Evolutionary conservation across 225 moss, liverwort and hornwort species (phyloP).

Genomic region (Neckera pumila): DNA sequence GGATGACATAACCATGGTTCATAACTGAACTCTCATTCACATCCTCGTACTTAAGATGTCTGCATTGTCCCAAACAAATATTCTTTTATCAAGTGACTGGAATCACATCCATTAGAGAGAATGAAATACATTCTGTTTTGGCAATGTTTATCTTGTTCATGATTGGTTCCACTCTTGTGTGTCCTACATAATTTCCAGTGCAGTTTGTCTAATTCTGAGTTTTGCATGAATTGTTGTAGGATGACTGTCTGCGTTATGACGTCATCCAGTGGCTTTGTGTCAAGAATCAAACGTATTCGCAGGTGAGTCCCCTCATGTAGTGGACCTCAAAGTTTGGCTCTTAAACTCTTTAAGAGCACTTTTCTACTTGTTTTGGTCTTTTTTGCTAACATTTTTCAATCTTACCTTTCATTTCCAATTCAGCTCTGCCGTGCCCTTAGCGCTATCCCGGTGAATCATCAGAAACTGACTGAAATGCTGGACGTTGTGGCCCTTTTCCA

Average conservation of each 20-base stretch:
- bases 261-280: conserved; percentile 98
- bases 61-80: background rate
- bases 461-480: conserved; percentile 52
- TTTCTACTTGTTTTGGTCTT: background rate
- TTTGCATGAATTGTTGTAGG: conserved; percentile 24
- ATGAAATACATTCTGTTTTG: background rate
- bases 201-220: background rate
- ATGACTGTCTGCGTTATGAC: conserved; percentile 79
- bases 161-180: background rate
- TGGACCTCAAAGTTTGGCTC: background rate
- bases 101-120: background rate
- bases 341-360: background rate
- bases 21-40: background rate
- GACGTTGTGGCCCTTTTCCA: conserved; percentile 80
- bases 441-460: conserved; percentile 61
- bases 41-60: background rate
- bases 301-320: conserved; percentile 34
- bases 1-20: background rate
- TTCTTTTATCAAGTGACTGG: background rate
- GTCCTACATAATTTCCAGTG: background rate
- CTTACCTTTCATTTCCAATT: background rate
- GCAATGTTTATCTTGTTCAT: background rate
- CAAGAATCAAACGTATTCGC: conserved; percentile 79
- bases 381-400: background rate
- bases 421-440: conserved; percentile 65